Conservation (phyloP, 2,329 filamentous ascomycete species). For the Stromatinia cepivora region DNA sequence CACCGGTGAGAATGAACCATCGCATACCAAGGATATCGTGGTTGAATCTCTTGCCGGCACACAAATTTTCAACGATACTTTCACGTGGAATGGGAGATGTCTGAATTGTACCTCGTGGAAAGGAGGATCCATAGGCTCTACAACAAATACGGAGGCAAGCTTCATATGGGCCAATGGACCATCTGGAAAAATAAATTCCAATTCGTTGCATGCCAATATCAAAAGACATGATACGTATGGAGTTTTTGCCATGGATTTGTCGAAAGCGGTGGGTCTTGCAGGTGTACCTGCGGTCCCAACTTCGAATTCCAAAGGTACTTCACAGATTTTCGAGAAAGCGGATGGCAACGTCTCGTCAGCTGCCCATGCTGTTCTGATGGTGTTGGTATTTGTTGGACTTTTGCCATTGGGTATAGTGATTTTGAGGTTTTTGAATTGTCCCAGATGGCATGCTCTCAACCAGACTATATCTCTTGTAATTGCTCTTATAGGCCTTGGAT, state of each 20-base stretch:
- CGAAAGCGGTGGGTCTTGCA: slow-evolving; percentile 49
- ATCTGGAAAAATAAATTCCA: slow-evolving; percentile 45
- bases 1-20: slow-evolving; percentile 54
- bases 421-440: slow-evolving; percentile 52
- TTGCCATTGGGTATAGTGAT: slow-evolving; percentile 58
- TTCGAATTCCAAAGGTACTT: slow-evolving; percentile 37
- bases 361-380: slow-evolving; percentile 51
- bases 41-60: slow-evolving; percentile 50
- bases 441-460: slow-evolving; percentile 55
- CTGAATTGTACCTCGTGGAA: slow-evolving; percentile 54
- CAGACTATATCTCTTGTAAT: slow-evolving; percentile 53
- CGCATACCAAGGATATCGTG: slow-evolving; percentile 46
- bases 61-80: slow-evolving; percentile 46
- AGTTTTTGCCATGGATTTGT: slow-evolving; percentile 56
- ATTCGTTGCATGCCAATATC: slow-evolving; percentile 48
- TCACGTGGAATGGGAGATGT: slow-evolving; percentile 54
- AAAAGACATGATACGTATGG: slow-evolving; percentile 56
- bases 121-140: slow-evolving; percentile 51
- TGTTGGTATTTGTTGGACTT: slow-evolving; percentile 54
- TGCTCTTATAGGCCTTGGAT: slow-evolving; percentile 50
- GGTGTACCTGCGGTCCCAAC: slow-evolving; percentile 45
- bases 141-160: slow-evolving; percentile 45
- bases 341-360: slow-evolving; percentile 39
- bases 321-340: slow-evolving; percentile 44
- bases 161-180: slow-evolving; percentile 60